These are phyloP conservation scores for Macadamia integrifolia DNA, from an alignment of 164 flowering plant species.

Conservation along the genomic window DNA sequence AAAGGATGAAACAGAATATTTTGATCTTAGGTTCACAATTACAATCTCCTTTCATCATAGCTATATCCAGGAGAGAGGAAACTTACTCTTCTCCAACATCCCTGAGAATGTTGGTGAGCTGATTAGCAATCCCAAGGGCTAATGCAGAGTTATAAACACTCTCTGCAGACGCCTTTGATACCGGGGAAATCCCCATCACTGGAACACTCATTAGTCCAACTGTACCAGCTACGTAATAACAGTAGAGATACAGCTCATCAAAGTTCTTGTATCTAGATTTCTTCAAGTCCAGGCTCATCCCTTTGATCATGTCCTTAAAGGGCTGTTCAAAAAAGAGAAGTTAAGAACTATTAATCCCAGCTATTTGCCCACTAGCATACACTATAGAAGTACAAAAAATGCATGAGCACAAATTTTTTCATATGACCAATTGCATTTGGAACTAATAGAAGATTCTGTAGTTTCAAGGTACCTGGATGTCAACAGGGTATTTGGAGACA, in stretches of 20 bases:
- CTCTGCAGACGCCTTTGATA: slow-evolving; percentile 26
- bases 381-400: not conserved
- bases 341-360: not conserved
- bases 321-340: slow-evolving; percentile 10
- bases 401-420: not conserved
- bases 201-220: slow-evolving; percentile 33
- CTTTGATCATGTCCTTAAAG: slow-evolving; percentile 26
- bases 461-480: slow-evolving; percentile 13
- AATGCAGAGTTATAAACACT: slow-evolving; percentile 28
- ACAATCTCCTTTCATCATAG: not conserved
- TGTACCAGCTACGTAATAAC: slow-evolving; percentile 33
- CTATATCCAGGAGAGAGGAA: not conserved
- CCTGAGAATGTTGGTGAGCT: slow-evolving; percentile 31
- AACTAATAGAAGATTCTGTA: not conserved
- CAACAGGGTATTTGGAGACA: slow-evolving; percentile 22
- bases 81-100: slow-evolving; percentile 42
- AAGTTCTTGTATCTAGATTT: slow-evolving; percentile 26
- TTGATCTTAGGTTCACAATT: not conserved
- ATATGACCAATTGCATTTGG: not conserved
- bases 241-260: slow-evolving; percentile 27
- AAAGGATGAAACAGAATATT: not conserved
- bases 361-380: too few relatives aligned
- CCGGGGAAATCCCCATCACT: slow-evolving; percentile 28
- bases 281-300: slow-evolving; percentile 23
- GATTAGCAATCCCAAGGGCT: slow-evolving; percentile 30